Evolutionary conservation across 169 alveolate genomes (phyloP), one percentile per base, ranked within the genome.

Genomic region (Plasmodium reichenowi): DNA sequence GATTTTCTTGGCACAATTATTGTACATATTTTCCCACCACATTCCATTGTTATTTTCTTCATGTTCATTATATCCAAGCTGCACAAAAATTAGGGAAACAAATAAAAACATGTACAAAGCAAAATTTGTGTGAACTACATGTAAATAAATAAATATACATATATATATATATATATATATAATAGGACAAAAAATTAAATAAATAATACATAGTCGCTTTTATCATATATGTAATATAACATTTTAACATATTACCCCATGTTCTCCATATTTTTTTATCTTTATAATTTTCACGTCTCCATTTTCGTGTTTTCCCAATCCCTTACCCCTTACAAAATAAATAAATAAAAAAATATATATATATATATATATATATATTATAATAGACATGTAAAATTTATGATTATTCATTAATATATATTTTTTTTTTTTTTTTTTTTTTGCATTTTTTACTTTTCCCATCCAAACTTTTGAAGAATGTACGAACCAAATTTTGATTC

Each of bases 21-120:
- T 80, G 74, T 80, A 80, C 83, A 80, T 68, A 48, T 80, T 24
- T 32, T 80, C 91, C 91, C 91, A 80, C 91, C 91, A 80, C 71
- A 56, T 70, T 0, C 62, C 83, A 13, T 80, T 38, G 12, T 60
- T 59, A 17, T 75, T 54, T 12, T 76, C 66, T 10, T 68, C 63
- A 5, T 68, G 56, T 80, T 80, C 91, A 26, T 80, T 54, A 67
- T 80, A 80, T 0, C 83, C 91, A 20, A 80, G 83, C 91, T 80
- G 72, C 22, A 32, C 13, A 20, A 60, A 52, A 75, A 52, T 13
- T n/a, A 70, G 32, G 20, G 2, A 15, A 5, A n/a, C 20, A 54
- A 54, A 54, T 10, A 54, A 8, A 38, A 72, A 50, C 8, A 5
- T 5, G 10, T 72, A 8, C 26, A 12, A 63, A 63, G 8, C 17